phyloP scores from a whole-genome alignment of 2,329 filamentous ascomycete species.

The Talaromyces sp. region DNA sequence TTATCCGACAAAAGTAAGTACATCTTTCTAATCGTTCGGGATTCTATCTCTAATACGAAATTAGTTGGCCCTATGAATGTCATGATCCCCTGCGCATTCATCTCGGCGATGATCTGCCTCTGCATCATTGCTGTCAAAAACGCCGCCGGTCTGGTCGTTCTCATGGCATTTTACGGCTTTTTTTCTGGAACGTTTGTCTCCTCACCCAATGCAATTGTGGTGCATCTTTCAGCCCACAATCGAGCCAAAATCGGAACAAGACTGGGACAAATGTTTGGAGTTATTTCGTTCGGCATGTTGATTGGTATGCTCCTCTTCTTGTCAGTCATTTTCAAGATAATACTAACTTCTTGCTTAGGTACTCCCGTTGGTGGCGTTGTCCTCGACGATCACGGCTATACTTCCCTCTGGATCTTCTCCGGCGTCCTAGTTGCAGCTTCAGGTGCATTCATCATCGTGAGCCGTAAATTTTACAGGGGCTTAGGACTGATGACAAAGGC shows the following conservation, averaged over 20 bases:
- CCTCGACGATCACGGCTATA: constrained; percentile 10
- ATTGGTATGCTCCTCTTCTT: constrained; percentile 3
- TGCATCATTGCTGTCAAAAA: constrained; percentile 7
- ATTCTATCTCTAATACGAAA: not conserved
- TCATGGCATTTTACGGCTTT: constrained; percentile 8
- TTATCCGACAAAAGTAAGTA: constrained; percentile 28
- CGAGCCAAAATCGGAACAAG: constrained; percentile 10
- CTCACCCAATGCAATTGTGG: not conserved
- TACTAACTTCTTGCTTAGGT: not conserved
- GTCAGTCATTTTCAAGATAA: not conserved
- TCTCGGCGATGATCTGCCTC: not conserved
- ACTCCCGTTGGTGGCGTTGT: constrained; percentile 16
- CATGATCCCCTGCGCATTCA: constrained; percentile 6
- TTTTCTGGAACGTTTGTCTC: not conserved
- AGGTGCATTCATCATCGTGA: constrained; percentile 1
- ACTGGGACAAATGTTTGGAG: constrained; percentile 11
- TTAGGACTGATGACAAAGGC: constrained; percentile 8
- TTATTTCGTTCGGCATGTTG: constrained; percentile 12
- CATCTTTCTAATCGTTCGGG: not conserved
- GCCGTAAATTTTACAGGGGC: constrained; percentile 7
- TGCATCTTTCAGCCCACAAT: constrained; percentile 1
- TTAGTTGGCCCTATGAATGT: constrained; percentile 11
- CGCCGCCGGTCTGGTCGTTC: not conserved
- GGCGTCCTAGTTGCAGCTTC: constrained; percentile 5
- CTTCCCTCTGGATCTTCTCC: constrained; percentile 9